Conservation (phyloP, 2,329 filamentous ascomycete genomes). For the Aspergillus cejpii region DNA sequence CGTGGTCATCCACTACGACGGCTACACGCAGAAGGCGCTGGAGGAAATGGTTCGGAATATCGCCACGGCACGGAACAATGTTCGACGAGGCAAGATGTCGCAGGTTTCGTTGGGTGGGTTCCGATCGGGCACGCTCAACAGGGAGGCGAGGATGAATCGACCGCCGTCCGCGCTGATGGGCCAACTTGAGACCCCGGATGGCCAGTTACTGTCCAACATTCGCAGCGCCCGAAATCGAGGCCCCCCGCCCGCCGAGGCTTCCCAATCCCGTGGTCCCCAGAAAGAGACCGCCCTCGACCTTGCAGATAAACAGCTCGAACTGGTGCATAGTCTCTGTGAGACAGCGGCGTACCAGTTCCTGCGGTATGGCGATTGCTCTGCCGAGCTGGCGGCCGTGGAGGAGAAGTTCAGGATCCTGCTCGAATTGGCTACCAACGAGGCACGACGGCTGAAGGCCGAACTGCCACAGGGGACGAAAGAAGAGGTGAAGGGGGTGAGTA, state of each 20-base stretch:
- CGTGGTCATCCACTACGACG: conserved; percentile 89
- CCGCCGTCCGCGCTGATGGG: background rate
- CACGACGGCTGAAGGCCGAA: conserved; percentile 51
- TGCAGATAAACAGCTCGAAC: conserved; percentile 71
- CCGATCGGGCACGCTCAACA: conserved; percentile 16
- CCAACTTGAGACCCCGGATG: conserved; percentile 3
- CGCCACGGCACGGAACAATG: conserved; percentile 69
- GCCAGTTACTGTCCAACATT: conserved; percentile 16
- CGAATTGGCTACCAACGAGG: conserved; percentile 54
- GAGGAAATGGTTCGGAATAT: conserved; percentile 77
- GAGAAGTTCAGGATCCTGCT: conserved; percentile 58
- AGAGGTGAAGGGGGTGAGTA: conserved; percentile 15
- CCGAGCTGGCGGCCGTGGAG: conserved; percentile 65
- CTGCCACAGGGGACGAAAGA: conserved; percentile 30
- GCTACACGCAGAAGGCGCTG: conserved; percentile 73
- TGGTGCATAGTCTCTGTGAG: conserved; percentile 74
- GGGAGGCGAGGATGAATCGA: conserved; percentile 3
- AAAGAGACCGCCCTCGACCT: conserved; percentile 62
- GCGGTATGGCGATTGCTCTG: conserved; percentile 76
- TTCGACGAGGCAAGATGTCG: conserved; percentile 73
- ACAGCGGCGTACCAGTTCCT: conserved; percentile 82
- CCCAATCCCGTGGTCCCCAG: conserved; percentile 46
- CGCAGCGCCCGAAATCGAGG: conserved; percentile 24
- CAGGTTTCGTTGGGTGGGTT: conserved; percentile 26
- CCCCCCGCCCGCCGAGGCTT: background rate